Percentiles rank a stretch among this genome's conserved stretches.
These are phyloP conservation scores for Ceriops decandra DNA, from an alignment of 345 rosid species.

Conservation along the genomic window DNA sequence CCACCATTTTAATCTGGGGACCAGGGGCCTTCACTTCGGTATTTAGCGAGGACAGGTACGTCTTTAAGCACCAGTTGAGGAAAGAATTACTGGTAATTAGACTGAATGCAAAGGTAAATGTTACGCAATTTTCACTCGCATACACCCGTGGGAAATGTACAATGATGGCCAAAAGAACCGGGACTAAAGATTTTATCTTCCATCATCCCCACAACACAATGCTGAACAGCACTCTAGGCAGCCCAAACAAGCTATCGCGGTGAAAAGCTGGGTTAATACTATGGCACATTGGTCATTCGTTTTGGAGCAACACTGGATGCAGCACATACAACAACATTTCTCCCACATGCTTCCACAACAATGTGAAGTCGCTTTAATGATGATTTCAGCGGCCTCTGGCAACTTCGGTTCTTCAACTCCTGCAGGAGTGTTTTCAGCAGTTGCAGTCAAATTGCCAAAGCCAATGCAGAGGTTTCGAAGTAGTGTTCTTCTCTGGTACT, in stretches of 20 bases:
- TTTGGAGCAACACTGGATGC: conserved; percentile 65
- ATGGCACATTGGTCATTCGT: conserved; percentile 63
- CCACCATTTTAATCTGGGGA: too few relatives aligned
- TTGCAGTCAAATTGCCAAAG: conserved; percentile 70
- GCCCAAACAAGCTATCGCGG: conserved; percentile 70
- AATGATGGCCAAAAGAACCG: not conserved
- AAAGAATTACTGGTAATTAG: not conserved
- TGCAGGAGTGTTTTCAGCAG: conserved; percentile 57
- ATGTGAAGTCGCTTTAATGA: conserved; percentile 69
- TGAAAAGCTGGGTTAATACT: conserved; percentile 53
- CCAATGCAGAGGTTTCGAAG: conserved; percentile 52
- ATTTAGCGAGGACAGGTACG: too few relatives aligned
- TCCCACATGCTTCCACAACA: conserved; percentile 55
- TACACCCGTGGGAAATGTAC: conserved; percentile 7
- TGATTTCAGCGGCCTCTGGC: conserved; percentile 78
- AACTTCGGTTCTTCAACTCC: conserved; percentile 47
- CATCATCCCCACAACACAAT: conserved; percentile 65
- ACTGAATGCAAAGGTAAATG: not conserved
- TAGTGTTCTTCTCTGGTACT: conserved; percentile 21
- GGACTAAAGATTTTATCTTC: conserved; percentile 8
- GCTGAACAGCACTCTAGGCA: conserved; percentile 73
- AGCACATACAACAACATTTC: conserved; percentile 85
- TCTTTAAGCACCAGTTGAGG: too few relatives aligned
- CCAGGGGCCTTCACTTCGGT: too few relatives aligned
- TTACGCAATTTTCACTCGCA: not conserved